A percentile compares a stretch with the other conserved stretches of the same genome.
These are phyloP conservation scores for Solidago caesia DNA, from an alignment of 129 eudicot genomes.

Conservation along the genomic window DNA sequence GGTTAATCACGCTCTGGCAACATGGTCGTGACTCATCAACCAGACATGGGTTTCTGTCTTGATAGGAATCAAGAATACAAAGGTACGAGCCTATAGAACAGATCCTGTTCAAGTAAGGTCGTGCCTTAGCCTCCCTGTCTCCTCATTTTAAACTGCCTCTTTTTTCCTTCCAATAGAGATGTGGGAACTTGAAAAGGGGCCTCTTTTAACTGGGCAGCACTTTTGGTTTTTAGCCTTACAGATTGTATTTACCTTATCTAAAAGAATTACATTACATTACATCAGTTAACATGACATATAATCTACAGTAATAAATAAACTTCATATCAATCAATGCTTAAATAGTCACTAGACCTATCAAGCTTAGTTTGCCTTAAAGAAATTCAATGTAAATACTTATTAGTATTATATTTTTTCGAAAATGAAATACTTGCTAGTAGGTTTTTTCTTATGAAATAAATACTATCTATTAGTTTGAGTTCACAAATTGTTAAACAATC, in stretches of 20 bases:
- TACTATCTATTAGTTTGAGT: no score
- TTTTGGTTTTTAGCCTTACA: not conserved
- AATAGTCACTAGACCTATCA: no score
- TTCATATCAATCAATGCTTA: no score
- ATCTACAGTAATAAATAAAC: no score
- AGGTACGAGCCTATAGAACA: conserved; percentile 58
- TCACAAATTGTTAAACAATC: no score
- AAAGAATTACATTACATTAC: no score
- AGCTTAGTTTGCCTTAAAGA: not conserved
- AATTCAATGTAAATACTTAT: not conserved
- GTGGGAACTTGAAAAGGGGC: not conserved
- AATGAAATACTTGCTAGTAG: no score
- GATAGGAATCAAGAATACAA: conserved; percentile 75
- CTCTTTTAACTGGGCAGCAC: not conserved
- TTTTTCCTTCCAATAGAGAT: not conserved
- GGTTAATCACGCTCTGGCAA: conserved; percentile 7
- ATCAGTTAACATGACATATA: no score
- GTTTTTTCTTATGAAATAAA: no score
- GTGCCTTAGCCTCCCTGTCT: not conserved
- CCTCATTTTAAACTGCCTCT: not conserved
- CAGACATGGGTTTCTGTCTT: conserved; percentile 60
- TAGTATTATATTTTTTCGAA: not conserved
- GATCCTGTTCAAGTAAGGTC: conserved; percentile 60
- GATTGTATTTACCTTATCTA: not conserved
- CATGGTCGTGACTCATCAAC: not conserved